Percentiles rank a stretch among this genome's conserved stretches.
Conservation (phyloP, 2,329 filamentous ascomycete species). For the Fusarium algeriense region DNA sequence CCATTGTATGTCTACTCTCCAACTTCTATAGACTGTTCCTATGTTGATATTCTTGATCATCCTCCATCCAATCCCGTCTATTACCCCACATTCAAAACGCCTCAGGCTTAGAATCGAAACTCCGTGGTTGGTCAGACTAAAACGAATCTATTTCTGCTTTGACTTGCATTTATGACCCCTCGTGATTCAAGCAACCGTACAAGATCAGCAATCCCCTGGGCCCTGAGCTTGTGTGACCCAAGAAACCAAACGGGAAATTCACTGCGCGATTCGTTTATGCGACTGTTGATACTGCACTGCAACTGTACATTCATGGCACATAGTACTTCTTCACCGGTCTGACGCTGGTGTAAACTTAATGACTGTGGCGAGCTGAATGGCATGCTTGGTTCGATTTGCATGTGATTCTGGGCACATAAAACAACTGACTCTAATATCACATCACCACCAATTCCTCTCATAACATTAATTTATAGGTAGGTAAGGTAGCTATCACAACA, state of each 20-base stretch:
- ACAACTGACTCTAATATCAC: slow-evolving; percentile 5
- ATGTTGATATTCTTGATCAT: slow-evolving; percentile 11
- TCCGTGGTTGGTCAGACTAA: slow-evolving; percentile 35
- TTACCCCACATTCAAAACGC: slow-evolving; percentile 32
- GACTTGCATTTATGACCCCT: slow-evolving; percentile 30
- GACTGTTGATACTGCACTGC: neutral
- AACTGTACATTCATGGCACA: neutral
- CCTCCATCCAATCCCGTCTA: slow-evolving; percentile 10
- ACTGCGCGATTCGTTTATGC: neutral
- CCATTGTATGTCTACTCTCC: neutral
- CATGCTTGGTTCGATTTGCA: slow-evolving; percentile 33
- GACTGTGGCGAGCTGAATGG: slow-evolving; percentile 20
- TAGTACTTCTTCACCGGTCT: neutral
- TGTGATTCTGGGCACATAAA: slow-evolving; percentile 39
- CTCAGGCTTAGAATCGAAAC: slow-evolving; percentile 32
- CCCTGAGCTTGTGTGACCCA: neutral
- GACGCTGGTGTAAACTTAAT: slow-evolving; percentile 1
- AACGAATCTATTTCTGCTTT: slow-evolving; percentile 10
- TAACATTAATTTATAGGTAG: slow-evolving; percentile 20
- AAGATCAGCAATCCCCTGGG: slow-evolving; percentile 5
- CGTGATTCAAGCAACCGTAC: slow-evolving; percentile 28
- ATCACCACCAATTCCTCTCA: neutral
- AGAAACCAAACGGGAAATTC: neutral
- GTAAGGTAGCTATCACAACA: slow-evolving; percentile 4
- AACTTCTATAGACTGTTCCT: neutral